Base-by-base conservation (phyloP, 2,329 filamentous ascomycete genomes). In the Claviceps digitariae region DNA sequence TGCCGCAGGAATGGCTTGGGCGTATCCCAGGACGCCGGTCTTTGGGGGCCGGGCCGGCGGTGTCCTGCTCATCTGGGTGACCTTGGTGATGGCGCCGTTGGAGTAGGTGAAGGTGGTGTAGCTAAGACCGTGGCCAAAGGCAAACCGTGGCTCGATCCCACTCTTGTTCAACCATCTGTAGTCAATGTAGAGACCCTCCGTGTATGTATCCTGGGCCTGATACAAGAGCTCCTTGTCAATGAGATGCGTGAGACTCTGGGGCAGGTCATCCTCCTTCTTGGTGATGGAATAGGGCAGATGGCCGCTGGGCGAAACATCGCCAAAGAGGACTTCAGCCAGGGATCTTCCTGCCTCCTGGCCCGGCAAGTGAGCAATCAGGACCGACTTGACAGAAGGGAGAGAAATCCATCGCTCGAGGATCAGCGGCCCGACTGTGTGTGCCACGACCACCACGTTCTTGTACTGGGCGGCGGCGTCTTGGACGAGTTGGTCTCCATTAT, bases 211-310 rank as follows among this genome's bases (percentile, higher is more conserved):
- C 63, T 95, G 88, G 0, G 89, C 87, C 1, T 86, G 71, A 17
- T 87, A 86, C 0, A 62, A 41, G 8, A 67, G 60, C 4, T 60
- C 63, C 0, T 85, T 79, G 49, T 81, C 71, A n/a, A 69, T 66
- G 8, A 73, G 58, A 3, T 67, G 55, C 5, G 64, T 66, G 2
- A 72, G 65, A 41, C 68, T 70, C 0, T 81, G 77, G 0, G 90
- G 90, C 60, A 93, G 93, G 64, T 95, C 88, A 0, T 65, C 60
- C 52, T 73, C 70, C 0, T 74, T 74, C 63, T 83, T 86, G 8
- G 86, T 89, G 45, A 95, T 85, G 0, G 89, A 95, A 68, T 94
- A 96, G 0, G 90, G 90, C 1, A 96, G 72, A 53, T 86, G 84
- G n/a, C 90, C 90, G 50, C 81, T 88, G 1, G 75, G 75, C 23